phyloP scores from a whole-genome alignment of 306 rosid species.

The Rubus parviflorus region DNA sequence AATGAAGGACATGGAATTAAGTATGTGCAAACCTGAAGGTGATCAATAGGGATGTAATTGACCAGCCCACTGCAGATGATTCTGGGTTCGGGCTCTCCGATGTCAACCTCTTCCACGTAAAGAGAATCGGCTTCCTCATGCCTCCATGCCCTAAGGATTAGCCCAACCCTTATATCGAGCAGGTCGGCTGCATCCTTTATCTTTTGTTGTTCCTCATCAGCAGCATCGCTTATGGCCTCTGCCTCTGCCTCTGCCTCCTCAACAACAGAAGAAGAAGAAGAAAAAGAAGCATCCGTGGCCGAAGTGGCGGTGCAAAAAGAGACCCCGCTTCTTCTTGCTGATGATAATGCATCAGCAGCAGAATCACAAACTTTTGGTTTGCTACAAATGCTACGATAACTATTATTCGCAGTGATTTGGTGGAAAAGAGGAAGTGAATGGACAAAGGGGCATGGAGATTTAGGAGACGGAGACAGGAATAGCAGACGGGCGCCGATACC shows the following conservation, averaged over 20 bases:
- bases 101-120: conserved; percentile 83
- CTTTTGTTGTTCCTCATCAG: conserved; percentile 8
- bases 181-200: conserved; percentile 61
- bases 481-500: conserved; percentile 11
- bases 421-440: conserved; percentile 6
- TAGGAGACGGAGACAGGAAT: neutral
- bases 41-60: conserved; percentile 35
- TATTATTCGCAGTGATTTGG: neutral
- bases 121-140: conserved; percentile 92
- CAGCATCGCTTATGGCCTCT: conserved; percentile 4
- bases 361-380: neutral
- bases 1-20: neutral
- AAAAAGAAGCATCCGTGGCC: conserved; percentile 3
- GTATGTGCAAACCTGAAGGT: conserved; percentile 17
- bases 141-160: conserved; percentile 69
- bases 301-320: conserved; percentile 23
- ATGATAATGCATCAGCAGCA: neutral
- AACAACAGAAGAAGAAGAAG: neutral
- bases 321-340: neutral
- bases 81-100: conserved; percentile 84
- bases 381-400: neutral
- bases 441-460: neutral
- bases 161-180: conserved; percentile 91
- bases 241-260: neutral
- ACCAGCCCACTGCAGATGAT: conserved; percentile 92